A percentile compares a stretch with the other conserved stretches of the same genome.
Evolutionary conservation across 2,329 filamentous ascomycete species (phyloP).

Genomic region (Clonostachys rosea): DNA sequence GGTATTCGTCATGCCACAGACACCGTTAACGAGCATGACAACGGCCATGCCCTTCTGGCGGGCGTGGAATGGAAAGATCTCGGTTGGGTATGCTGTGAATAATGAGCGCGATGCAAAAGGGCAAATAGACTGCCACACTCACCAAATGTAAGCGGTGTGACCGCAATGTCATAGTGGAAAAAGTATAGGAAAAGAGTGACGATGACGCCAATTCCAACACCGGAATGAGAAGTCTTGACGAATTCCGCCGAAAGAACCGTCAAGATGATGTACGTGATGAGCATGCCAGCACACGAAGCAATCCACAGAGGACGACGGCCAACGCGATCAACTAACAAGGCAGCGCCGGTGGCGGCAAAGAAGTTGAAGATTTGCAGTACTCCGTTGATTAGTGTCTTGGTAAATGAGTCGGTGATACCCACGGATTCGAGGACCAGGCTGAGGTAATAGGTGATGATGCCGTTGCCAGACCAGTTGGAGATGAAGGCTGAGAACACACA

Average conservation of each 20-base stretch:
- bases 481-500: slow-evolving; percentile 16
- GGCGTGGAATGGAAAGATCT: slow-evolving; percentile 29
- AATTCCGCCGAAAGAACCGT: slow-evolving; percentile 30
- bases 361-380: slow-evolving; percentile 33
- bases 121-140: no score
- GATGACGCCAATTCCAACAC: slow-evolving; percentile 39
- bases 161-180: slow-evolving; percentile 38
- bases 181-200: slow-evolving; percentile 42
- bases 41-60: slow-evolving; percentile 34
- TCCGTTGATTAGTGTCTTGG: slow-evolving; percentile 31
- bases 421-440: slow-evolving; percentile 24
- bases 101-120: no score
- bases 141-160: slow-evolving; percentile 36
- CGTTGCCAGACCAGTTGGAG: slow-evolving; percentile 20
- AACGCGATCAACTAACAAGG: slow-evolving; percentile 31
- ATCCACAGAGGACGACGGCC: slow-evolving; percentile 37
- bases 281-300: slow-evolving; percentile 25
- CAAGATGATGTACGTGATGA: slow-evolving; percentile 25
- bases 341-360: slow-evolving; percentile 21
- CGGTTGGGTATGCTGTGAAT: slow-evolving; percentile 25
- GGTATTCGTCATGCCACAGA: no score
- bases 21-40: slow-evolving; percentile 20
- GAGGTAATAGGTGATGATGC: slow-evolving; percentile 27
- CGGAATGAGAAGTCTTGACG: slow-evolving; percentile 13
- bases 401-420: slow-evolving; percentile 24